Evolutionary conservation across 2,329 filamentous ascomycete genomes (phyloP), one percentile per base, ranked within the genome.

Genomic region (Calonectria henricotiae): DNA sequence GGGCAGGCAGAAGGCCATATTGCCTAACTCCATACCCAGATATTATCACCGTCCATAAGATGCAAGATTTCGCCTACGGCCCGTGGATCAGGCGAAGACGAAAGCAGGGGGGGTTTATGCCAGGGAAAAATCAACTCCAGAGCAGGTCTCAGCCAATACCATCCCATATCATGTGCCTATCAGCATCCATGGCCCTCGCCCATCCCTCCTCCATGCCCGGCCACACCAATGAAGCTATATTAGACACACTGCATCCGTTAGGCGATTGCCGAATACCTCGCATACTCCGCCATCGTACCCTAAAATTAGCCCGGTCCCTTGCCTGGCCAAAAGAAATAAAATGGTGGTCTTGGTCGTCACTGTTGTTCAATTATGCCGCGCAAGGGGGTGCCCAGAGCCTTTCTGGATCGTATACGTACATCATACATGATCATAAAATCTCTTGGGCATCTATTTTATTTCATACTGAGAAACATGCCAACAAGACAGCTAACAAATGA

Each of bases 51-150:
- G 32, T 39, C 23, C 67, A 44, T 67, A 49, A 55, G n/a, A 58
- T 64, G 63, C 54, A 69, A 69, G 62, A 64, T 44, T 58, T 32
- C 54, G 54, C 20, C 46, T 47, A 25, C 43, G 44, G 63, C 39
- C 55, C 55, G 46, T 62, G 46, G 39, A 58, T 66, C 13, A 66
- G 62, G 62, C 62, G 62, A 63, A 61, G 65, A 55, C 51, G 55
- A 51, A 64, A 44, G 55, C 64, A 69, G 68, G 74, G 20, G 20
- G 68, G 65, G 55, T 41, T 37, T 55, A 68, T 47, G 58, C 69
- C 67, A 73, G 44, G 64, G 70, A 49, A 75, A 70, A 65, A 20
- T 71, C 65, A 47, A 71, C 65, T 49, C 58, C 55, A 46, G 49
- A 51, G 43, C 43, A 61, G 25, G 30, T 60, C 51, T 61, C 67